Conservation (phyloP, 306 rosid species). For the Urtica urens region DNA sequence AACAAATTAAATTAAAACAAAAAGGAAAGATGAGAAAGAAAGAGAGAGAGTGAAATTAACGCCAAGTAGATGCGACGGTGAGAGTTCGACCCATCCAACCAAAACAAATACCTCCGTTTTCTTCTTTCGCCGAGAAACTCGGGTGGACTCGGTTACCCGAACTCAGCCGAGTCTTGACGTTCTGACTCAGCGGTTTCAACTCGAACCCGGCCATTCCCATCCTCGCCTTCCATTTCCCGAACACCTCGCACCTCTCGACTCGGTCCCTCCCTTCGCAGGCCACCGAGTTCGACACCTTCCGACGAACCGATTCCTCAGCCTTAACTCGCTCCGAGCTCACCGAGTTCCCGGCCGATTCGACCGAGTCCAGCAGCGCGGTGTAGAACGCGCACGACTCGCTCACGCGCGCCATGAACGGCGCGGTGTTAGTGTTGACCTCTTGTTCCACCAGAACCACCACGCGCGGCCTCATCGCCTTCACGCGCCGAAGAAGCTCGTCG, state of each 20-base stretch:
- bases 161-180: constrained; percentile 22
- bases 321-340: constrained; percentile 33
- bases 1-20: background rate
- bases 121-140: constrained; percentile 54
- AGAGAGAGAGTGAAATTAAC: constrained; percentile 42
- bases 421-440: constrained; percentile 76
- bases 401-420: constrained; percentile 68
- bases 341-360: constrained; percentile 22
- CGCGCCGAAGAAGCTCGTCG: constrained; percentile 74
- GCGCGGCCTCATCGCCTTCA: constrained; percentile 47
- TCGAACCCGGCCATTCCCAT: constrained; percentile 91
- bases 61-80: constrained; percentile 93
- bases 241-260: constrained; percentile 79
- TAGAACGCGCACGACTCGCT: constrained; percentile 47
- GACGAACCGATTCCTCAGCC: constrained; percentile 56
- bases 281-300: constrained; percentile 43
- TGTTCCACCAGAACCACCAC: constrained; percentile 71
- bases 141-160: constrained; percentile 30
- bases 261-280: constrained; percentile 91
- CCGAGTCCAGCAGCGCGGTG: constrained; percentile 44
- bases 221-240: constrained; percentile 92
- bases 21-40: background rate
- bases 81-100: constrained; percentile 87
- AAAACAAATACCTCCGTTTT: constrained; percentile 62
- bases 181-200: constrained; percentile 44